Evolutionary conservation across 2,329 filamentous ascomycete species (phyloP).

Genomic region (Sclerotinia nivalis): DNA sequence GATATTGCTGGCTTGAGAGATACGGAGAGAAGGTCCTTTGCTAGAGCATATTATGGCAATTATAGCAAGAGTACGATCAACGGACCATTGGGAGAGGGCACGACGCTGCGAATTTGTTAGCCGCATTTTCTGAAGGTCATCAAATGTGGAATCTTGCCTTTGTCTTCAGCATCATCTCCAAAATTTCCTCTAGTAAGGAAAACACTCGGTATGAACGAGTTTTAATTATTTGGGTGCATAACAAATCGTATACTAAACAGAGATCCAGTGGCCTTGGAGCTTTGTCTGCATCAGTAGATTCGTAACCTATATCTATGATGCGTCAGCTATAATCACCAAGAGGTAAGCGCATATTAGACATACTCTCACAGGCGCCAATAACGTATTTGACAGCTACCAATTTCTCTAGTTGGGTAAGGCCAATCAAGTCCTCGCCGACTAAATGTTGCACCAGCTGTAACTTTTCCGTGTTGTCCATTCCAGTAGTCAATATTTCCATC

Average conservation of each 20-base stretch:
- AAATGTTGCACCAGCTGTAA: conserved; percentile 32
- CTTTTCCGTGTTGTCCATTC: conserved; percentile 32
- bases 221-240: conserved; percentile 34
- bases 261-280: conserved; percentile 30
- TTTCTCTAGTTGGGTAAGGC: conserved; percentile 32
- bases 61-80: conserved; percentile 40
- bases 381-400: conserved; percentile 34
- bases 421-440: conserved; percentile 25
- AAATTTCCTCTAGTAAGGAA: conserved; percentile 37
- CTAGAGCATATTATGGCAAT: conserved; percentile 40
- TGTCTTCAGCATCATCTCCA: conserved; percentile 40
- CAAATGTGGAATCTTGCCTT: conserved; percentile 33
- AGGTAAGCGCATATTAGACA: conserved; percentile 3
- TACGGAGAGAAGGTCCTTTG: conserved; percentile 31
- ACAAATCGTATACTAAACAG: conserved; percentile 33
- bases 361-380: conserved; percentile 37
- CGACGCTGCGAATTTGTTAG: conserved; percentile 29
- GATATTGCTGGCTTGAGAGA: conserved; percentile 33
- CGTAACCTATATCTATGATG: conserved; percentile 29
- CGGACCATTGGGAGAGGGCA: conserved; percentile 40
- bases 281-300: conserved; percentile 24
- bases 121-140: conserved; percentile 7
- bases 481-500: conserved; percentile 23
- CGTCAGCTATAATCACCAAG: conserved; percentile 16
- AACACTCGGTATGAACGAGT: conserved; percentile 35